These are phyloP conservation scores for Bipolaris bicolor DNA, from an alignment of 2,329 filamentous ascomycete genomes.

Conservation along the genomic window DNA sequence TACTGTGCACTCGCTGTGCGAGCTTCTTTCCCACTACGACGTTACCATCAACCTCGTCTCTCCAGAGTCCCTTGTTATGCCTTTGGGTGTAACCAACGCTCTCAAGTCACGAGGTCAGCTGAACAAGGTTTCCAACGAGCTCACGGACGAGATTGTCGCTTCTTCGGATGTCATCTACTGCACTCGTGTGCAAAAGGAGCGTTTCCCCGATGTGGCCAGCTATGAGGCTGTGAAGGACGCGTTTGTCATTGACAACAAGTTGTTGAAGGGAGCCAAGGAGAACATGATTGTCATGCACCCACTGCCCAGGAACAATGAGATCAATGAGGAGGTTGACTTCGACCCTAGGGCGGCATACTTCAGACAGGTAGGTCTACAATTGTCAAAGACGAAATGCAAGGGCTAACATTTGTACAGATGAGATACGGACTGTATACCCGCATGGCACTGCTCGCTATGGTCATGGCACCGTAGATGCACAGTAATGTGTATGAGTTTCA, in stretches of 20 bases:
- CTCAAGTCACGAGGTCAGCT: conserved; percentile 79
- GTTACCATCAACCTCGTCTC: conserved; percentile 92
- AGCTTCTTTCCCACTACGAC: conserved; percentile 93
- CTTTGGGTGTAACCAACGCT: conserved; percentile 73
- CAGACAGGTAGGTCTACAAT: conserved; percentile 78
- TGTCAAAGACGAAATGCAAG: background rate
- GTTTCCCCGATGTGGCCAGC: conserved; percentile 79
- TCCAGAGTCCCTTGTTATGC: conserved; percentile 78
- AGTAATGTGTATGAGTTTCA: conserved; percentile 9
- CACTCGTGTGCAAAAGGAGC: conserved; percentile 94
- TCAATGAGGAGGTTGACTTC: conserved; percentile 95
- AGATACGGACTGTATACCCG: conserved; percentile 96
- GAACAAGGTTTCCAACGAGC: conserved; percentile 72
- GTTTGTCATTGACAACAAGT: conserved; percentile 88
- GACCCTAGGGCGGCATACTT: conserved; percentile 98
- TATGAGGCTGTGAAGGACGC: conserved; percentile 89
- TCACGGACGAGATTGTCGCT: conserved; percentile 86
- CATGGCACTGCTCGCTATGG: conserved; percentile 94
- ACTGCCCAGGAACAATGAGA: conserved; percentile 89
- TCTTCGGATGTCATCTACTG: conserved; percentile 94
- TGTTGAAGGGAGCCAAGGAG: conserved; percentile 87
- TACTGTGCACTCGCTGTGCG: conserved; percentile 92
- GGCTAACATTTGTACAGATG: conserved; percentile 72
- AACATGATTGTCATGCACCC: conserved; percentile 97
- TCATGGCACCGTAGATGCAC: conserved; percentile 67